These are phyloP conservation scores for Crotalaria pallida DNA, from an alignment of 306 rosid genomes.

Conservation along the genomic window DNA sequence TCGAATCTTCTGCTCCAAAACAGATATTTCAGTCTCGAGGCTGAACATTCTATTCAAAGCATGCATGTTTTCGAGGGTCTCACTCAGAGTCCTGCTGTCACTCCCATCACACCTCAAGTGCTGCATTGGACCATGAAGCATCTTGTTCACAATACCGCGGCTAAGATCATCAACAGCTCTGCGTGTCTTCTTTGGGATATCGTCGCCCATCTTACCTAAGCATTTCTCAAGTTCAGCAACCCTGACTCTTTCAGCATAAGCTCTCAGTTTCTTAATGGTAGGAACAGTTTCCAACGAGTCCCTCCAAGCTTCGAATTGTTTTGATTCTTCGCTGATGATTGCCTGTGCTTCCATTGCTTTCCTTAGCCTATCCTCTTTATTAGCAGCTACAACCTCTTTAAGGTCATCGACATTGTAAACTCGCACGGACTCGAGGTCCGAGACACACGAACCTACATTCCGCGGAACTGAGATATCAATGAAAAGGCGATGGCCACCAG, in stretches of 20 bases:
- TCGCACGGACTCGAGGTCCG: slow-evolving; percentile 48
- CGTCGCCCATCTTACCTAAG: slow-evolving; percentile 88
- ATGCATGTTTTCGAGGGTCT: slow-evolving; percentile 97
- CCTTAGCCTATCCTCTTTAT: slow-evolving; percentile 83
- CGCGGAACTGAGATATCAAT: slow-evolving; percentile 93
- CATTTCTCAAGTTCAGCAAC: slow-evolving; percentile 88
- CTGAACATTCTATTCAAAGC: slow-evolving; percentile 98
- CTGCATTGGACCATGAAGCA: slow-evolving; percentile 99
- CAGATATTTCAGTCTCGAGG: slow-evolving; percentile 84
- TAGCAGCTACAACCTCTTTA: slow-evolving; percentile 97
- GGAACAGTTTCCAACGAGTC: slow-evolving; percentile 98
- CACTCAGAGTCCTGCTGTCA: slow-evolving; percentile 82
- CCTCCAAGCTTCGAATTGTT: slow-evolving; percentile 95
- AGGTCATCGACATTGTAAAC: slow-evolving; percentile 95
- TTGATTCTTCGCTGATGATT: slow-evolving; percentile 78
- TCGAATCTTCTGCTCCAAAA: slow-evolving; percentile 85
- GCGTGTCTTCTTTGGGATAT: slow-evolving; percentile 78
- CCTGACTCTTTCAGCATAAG: slow-evolving; percentile 94
- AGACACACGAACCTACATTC: slow-evolving; percentile 79
- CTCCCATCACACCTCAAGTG: slow-evolving; percentile 98
- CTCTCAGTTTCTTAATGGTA: slow-evolving; percentile 91
- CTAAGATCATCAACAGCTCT: slow-evolving; percentile 94
- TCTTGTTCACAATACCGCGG: slow-evolving; percentile 88
- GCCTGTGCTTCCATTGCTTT: slow-evolving; percentile 98
- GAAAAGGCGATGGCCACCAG: slow-evolving; percentile 57